Evolutionary conservation across 2,329 filamentous ascomycete species (phyloP), one percentile per base, ranked within the genome.

Genomic region (Fusarium staphyleae): DNA sequence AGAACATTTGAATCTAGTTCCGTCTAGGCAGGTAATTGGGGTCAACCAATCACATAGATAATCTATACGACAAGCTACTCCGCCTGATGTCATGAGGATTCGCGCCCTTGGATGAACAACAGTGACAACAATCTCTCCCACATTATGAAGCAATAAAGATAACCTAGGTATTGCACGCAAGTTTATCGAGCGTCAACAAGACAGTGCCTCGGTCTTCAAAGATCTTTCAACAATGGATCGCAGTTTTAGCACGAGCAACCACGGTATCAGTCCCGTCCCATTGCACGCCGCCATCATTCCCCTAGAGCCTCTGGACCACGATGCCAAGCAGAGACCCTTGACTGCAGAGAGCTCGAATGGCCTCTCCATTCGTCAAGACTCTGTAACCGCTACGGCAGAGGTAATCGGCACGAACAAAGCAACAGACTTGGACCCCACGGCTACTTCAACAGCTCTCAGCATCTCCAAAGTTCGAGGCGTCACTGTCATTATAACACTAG

Each of bases 401-500:
- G 22, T 24, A 2, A 29, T 30, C 12, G 11, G 4, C 2, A 2
- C 16, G 9, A 11, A 5, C 5, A 2, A n/a, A 3, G 11, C 13
- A 3, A 8, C 13, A 9, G 44, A 24, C 9, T 30, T 24, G 1
- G 14, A 10, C 0, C 5, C 8, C 15, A n/a, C 40, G 1, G 18
- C 13, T 5, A 13, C 16, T 11, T 48, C 35, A 13, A 15, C 19
- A 34, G 19, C 9, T 1, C 32, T 57, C 1, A 32, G 46, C 0
- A 55, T 62, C 3, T 61, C 58, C 9, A 62, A 54, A 4, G 42
- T 41, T 0, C 45, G 59, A 7, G 55, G 39, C 0, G 52, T 57
- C 0, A 48, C 47, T 0, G 58, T 57, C 4, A 62, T 62, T 1
- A 36, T 63, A 2, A 66, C 63, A 1, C 51, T 66, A 0, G 50